These are phyloP conservation scores for Penicillium canescens DNA, from an alignment of 495 filamentous ascomycete species.

Conservation along the genomic window DNA sequence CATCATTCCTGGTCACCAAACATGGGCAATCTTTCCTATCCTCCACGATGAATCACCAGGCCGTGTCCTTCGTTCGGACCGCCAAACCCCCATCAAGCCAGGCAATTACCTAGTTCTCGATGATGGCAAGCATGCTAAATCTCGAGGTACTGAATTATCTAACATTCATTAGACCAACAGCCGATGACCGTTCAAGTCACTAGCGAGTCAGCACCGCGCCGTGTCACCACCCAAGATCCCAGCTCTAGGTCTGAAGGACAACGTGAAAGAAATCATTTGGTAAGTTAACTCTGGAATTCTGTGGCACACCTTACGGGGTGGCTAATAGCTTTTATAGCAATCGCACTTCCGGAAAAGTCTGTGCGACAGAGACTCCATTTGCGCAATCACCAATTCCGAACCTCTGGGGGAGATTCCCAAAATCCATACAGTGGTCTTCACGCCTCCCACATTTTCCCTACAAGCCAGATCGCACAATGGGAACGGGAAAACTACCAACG, in stretches of 20 bases:
- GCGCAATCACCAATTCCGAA: neutral
- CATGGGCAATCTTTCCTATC: neutral
- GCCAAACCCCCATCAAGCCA: neutral
- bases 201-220: neutral
- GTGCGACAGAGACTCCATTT: neutral
- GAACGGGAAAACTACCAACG: neutral
- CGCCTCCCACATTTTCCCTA: neutral
- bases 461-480: neutral
- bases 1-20: neutral
- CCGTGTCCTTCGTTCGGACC: neutral
- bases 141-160: neutral
- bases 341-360: neutral
- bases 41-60: neutral
- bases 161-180: neutral
- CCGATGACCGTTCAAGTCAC: neutral
- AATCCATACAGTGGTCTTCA: neutral
- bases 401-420: neutral
- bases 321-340: neutral
- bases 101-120: neutral
- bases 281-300: neutral
- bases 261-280: neutral
- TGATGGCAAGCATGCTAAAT: neutral
- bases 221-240: neutral
- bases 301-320: too few relatives aligned
- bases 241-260: neutral